Evolutionary conservation across 2,329 filamentous ascomycete genomes (phyloP).

Genomic region (Talaromyces sp.): DNA sequence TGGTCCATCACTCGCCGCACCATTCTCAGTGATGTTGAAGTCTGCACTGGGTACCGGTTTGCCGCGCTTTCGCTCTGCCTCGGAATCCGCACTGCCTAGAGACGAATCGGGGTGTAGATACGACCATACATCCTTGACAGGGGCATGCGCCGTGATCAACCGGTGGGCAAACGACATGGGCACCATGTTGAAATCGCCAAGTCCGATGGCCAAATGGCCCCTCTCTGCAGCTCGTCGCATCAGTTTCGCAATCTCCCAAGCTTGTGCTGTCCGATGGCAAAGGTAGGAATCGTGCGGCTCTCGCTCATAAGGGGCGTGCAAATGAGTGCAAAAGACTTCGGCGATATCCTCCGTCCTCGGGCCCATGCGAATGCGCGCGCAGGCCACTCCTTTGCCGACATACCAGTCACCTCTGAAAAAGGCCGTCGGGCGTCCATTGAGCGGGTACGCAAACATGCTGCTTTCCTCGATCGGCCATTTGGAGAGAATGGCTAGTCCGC

Average conservation of each 20-base stretch:
- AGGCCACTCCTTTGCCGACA: conserved; percentile 89
- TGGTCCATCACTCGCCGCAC: conserved; percentile 78
- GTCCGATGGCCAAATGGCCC: conserved; percentile 75
- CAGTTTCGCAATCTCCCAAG: conserved; percentile 90
- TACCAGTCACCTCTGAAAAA: conserved; percentile 96
- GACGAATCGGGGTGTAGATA: conserved; percentile 79
- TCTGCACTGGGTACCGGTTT: conserved; percentile 68
- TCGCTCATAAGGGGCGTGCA: conserved; percentile 82
- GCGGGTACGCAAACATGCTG: conserved; percentile 78
- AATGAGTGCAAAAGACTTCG: conserved; percentile 90
- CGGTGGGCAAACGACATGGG: conserved; percentile 79
- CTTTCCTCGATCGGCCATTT: conserved; percentile 90
- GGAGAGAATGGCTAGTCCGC: conserved; percentile 81
- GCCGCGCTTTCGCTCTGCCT: conserved; percentile 61
- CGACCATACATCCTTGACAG: conserved; percentile 79
- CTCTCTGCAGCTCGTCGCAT: conserved; percentile 75
- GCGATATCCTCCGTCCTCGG: conserved; percentile 60
- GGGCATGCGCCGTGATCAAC: conserved; percentile 72
- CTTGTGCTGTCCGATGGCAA: conserved; percentile 85
- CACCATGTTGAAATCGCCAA: conserved; percentile 98
- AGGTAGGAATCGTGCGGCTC: conserved; percentile 79
- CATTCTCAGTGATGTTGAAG: conserved; percentile 75
- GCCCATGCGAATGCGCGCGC: conserved; percentile 71
- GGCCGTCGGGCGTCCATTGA: conserved; percentile 88
- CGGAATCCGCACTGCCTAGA: conserved; percentile 66